Conservation (phyloP, 2,329 filamentous ascomycete species). For the Monosporascus sp. region DNA sequence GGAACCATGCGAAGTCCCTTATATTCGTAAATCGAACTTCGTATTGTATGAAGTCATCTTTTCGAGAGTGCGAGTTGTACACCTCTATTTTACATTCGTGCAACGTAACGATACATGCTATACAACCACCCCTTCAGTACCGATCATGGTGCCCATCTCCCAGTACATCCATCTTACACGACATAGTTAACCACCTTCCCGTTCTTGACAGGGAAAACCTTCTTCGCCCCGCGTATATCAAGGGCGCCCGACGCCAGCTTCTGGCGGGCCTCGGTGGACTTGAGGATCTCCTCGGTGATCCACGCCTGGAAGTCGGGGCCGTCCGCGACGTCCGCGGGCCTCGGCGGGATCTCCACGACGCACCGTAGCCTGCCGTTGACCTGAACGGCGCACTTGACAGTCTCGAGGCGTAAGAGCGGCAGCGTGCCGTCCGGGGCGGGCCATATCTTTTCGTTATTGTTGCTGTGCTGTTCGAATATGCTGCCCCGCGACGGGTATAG, state of each 20-base stretch:
- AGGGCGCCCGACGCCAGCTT: constrained; percentile 45
- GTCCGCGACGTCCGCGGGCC: constrained; percentile 15
- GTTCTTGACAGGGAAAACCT: constrained; percentile 37
- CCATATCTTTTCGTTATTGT: constrained; percentile 44
- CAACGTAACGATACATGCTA: no score
- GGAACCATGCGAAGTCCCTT: no score
- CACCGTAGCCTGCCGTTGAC: constrained; percentile 75
- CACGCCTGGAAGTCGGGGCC: constrained; percentile 44
- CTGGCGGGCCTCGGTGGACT: constrained; percentile 53
- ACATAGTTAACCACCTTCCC: constrained; percentile 75
- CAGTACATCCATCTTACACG: constrained; percentile 18
- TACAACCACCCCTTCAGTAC: no score
- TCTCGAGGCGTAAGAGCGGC: constrained; percentile 43
- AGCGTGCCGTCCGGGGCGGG: constrained; percentile 49
- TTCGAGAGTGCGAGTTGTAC: no score
- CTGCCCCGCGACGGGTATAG: constrained; percentile 38
- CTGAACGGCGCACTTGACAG: constrained; percentile 61
- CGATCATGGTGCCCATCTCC: no score
- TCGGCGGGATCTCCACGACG: constrained; percentile 56
- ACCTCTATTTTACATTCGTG: no score
- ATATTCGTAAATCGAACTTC: no score
- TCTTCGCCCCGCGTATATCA: constrained; percentile 31
- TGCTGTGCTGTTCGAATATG: constrained; percentile 27
- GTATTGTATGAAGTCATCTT: no score
- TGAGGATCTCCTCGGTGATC: constrained; percentile 56